These are phyloP conservation scores for Hericium alpestre DNA, from an alignment of 768 basidiomycete species.

Conservation along the genomic window DNA sequence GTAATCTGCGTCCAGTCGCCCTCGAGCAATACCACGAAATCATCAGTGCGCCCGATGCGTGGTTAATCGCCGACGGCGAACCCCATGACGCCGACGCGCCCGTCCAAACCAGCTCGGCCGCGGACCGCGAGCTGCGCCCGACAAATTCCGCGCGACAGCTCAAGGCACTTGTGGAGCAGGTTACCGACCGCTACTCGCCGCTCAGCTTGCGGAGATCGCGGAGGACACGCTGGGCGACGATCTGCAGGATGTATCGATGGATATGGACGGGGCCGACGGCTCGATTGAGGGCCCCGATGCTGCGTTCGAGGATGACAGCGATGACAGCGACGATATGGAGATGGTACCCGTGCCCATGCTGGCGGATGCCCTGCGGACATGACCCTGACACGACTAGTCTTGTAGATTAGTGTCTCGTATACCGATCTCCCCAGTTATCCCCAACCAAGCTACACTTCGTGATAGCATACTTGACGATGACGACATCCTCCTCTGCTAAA, in stretches of 20 bases:
- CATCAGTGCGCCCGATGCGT: conserved; percentile 73
- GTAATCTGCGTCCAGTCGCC: conserved; percentile 44
- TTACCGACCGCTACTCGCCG: conserved; percentile 75
- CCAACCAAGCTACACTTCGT: background rate
- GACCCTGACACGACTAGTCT: background rate
- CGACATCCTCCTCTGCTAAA: background rate
- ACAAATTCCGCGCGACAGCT: conserved; percentile 80
- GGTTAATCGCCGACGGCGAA: conserved; percentile 65
- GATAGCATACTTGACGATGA: background rate
- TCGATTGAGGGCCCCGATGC: background rate
- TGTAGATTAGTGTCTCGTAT: background rate
- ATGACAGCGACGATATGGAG: conserved; percentile 22
- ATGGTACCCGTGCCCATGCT: conserved; percentile 15
- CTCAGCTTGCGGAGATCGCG: conserved; percentile 60
- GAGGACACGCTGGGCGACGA: conserved; percentile 21
- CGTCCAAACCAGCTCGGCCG: conserved; percentile 1
- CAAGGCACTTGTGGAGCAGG: conserved; percentile 80
- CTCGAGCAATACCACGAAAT: conserved; percentile 82
- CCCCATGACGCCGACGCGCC: conserved; percentile 26
- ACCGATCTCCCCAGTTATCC: background rate
- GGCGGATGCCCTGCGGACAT: background rate
- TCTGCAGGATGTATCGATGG: conserved; percentile 3
- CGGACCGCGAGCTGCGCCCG: conserved; percentile 38
- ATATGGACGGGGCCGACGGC: conserved; percentile 4
- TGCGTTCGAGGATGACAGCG: conserved; percentile 2